phyloP scores from a whole-genome alignment of 2,329 filamentous ascomycete genomes.

The Pseudocercospora fijiensis region DNA sequence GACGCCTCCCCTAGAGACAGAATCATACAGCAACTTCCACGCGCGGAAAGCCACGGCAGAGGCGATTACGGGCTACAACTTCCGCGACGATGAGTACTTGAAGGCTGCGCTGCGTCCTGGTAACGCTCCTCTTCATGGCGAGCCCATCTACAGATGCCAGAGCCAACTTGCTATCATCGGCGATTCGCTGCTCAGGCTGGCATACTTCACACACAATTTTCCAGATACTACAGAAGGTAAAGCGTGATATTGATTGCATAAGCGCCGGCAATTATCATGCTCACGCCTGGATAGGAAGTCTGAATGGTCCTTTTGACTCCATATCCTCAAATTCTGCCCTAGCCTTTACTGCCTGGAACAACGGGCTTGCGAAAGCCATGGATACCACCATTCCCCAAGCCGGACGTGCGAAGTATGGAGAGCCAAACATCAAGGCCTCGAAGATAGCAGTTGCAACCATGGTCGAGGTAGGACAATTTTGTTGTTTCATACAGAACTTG shows the following conservation, averaged over 20 bases:
- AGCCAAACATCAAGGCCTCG: not conserved
- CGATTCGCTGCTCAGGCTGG: not conserved
- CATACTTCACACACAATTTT: slow-evolving; percentile 3
- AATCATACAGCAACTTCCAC: not conserved
- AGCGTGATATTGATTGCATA: not conserved
- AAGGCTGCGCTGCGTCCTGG: not conserved
- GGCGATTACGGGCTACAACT: not conserved
- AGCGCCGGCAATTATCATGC: not conserved
- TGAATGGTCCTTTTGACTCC: not conserved
- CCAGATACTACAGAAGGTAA: not conserved
- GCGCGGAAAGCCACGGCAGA: not conserved
- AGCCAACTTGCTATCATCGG: slow-evolving; percentile 1
- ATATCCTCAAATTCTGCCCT: not conserved
- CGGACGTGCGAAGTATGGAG: not conserved
- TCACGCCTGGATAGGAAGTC: not conserved
- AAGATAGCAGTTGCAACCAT: not conserved
- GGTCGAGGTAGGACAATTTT: not conserved
- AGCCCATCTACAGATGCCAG: not conserved
- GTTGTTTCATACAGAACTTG: not conserved
- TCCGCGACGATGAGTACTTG: not conserved
- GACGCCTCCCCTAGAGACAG: not conserved
- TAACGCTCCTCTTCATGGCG: not conserved
- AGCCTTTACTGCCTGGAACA: not conserved
- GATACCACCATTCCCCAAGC: not conserved
- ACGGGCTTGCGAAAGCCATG: not conserved